Evolutionary conservation across 371 early-diverging fungal species (phyloP).

Genomic region (Haplosporangium sp.): DNA sequence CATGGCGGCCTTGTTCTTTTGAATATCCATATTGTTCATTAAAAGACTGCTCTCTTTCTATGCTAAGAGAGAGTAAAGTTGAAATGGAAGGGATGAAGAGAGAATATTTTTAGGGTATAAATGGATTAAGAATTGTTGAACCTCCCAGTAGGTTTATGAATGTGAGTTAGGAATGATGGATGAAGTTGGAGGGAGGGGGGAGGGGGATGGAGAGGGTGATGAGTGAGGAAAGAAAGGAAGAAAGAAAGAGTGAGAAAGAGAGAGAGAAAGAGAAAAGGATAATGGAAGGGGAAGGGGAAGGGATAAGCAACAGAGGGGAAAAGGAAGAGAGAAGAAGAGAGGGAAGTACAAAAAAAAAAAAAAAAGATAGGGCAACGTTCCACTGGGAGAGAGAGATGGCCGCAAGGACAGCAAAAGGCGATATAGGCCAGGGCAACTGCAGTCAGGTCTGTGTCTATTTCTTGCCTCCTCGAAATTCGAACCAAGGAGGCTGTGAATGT

Average conservation of each 20-base stretch:
- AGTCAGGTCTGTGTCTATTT: no score
- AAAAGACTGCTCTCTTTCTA: slow-evolving; percentile 14
- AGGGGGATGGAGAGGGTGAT: slow-evolving; percentile 6
- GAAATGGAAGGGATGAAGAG: not conserved
- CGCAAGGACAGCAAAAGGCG: not conserved
- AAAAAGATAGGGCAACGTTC: no score
- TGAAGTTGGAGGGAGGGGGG: slow-evolving; percentile 1
- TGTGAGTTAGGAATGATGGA: slow-evolving; percentile 11
- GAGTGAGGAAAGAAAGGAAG: slow-evolving; percentile 8
- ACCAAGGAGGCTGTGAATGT: no score
- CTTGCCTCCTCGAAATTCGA: no score
- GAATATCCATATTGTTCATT: slow-evolving; percentile 27
- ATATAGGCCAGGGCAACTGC: no score
- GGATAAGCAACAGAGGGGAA: not conserved
- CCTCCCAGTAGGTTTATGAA: slow-evolving; percentile 19
- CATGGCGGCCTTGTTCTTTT: slow-evolving; percentile 51
- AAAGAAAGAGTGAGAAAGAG: slow-evolving; percentile 7
- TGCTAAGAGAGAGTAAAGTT: not conserved
- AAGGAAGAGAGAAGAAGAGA: not conserved
- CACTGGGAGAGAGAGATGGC: not conserved
- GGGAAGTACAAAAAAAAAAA: not conserved
- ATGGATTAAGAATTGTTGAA: not conserved
- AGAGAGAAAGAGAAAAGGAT: slow-evolving; percentile 1
- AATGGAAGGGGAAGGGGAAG: slow-evolving; percentile 3
- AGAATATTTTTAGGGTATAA: slow-evolving; percentile 3